Percentiles rank a stretch among this genome's conserved stretches.
phyloP scores from a whole-genome alignment of 805 yeast species.

The Pichia membranifaciens region DNA sequence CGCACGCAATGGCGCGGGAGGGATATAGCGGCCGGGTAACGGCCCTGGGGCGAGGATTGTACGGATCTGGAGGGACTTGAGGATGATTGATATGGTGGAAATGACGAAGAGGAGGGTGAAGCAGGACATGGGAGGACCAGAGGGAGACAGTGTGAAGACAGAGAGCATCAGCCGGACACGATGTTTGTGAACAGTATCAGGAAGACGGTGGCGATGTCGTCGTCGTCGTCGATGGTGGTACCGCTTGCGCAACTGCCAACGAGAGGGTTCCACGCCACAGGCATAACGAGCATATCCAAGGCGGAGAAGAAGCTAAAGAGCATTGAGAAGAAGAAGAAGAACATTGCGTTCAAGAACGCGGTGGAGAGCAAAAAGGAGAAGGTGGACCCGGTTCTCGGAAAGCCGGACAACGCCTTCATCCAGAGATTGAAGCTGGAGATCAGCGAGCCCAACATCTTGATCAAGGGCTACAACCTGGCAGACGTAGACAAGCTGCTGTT shows the following conservation, averaged over 20 bases:
- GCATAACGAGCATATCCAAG: conserved; percentile 10
- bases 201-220: not conserved
- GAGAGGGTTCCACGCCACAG: conserved; percentile 8
- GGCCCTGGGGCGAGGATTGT: not conserved
- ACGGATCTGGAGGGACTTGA: not conserved
- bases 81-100: too few relatives aligned
- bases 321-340: conserved; percentile 26
- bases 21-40: conserved; percentile 3
- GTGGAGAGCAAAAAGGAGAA: conserved; percentile 25
- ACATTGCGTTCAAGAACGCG: conserved; percentile 22
- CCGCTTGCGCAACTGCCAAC: not conserved
- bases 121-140: too few relatives aligned
- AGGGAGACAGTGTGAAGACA: too few relatives aligned
- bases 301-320: conserved; percentile 15
- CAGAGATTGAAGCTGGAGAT: conserved; percentile 60
- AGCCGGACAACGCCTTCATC: conserved; percentile 58
- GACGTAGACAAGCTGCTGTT: conserved; percentile 72
- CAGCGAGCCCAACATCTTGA: conserved; percentile 58
- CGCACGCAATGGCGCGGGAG: not conserved
- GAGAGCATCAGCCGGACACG: too few relatives aligned
- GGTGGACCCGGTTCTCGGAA: conserved; percentile 85
- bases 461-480: conserved; percentile 49
- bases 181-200: not conserved
- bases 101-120: too few relatives aligned
- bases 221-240: not conserved